Evolutionary conservation across 139 green algal genomes (phyloP), one percentile per base, ranked within the genome.

Genomic region (Yamagishiella unicocca): DNA sequence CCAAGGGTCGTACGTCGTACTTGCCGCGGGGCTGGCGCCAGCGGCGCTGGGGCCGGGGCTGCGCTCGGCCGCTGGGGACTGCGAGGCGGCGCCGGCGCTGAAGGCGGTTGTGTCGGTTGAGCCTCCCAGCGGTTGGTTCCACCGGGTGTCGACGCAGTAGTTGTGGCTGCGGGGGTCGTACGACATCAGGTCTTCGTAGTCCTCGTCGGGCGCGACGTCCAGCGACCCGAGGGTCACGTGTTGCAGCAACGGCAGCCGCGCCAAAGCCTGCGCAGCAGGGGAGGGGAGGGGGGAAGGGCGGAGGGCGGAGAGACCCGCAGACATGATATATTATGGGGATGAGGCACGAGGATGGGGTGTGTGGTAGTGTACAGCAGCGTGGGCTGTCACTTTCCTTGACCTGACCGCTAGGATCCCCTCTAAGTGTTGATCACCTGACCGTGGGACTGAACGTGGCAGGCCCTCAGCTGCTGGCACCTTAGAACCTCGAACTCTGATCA

Each of bases 171-270:
- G 50, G 66, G 43, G 8, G 31, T 74, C 31, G 66, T 43, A 37
- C 21, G 29, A 5, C 29, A 73, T 5, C 2, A 84, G 77, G 38
- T 73, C 77, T 55, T 84, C 55, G 77, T 84, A 84, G 37, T 84
- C 77, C 25, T 54, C 55, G 29, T 84, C 77, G 0, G 77, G 77
- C 27, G 77, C 77, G 22, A 84, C 46, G 55, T 84, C 77, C 1
- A 84, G 1, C 9, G 77, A 84, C 31, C 77, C 77, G 25, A 84
- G 77, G 3, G 77, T 73, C 40, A 84, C 77, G 29, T 73, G 37
- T 25, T 73, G 77, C 12, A 84, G 77, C 55, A 73, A n/a, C 55
- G 77, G 77, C 77, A 84, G 77, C 77, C 77, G 37, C 17, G 38
- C 38, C 37, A 84, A n/a, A 9, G 77, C 77, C 77, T 84, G 77